Base-by-base conservation (phyloP, 2,329 filamentous ascomycete genomes). In the Raffaelea arxii region DNA sequence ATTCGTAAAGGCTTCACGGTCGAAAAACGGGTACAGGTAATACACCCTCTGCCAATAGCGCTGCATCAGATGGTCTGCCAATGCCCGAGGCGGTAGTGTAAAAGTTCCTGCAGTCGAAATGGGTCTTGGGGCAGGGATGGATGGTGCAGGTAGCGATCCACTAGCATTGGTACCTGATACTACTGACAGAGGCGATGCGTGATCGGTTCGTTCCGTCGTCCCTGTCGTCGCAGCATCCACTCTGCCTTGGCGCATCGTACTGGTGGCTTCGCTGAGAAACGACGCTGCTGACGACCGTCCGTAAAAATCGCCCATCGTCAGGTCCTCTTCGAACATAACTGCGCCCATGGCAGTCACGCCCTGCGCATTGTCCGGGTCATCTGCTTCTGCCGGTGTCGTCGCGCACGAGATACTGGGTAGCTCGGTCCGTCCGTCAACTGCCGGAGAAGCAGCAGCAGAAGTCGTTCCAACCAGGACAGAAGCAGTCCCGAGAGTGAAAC, bases 11-110 rank as follows among this genome's bases (percentile, higher is more conserved):
- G 60, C 60, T 0, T 59, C 57, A 4, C 62, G 58, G 53, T 71
- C 62, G 44, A 71, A 65, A 46, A 69, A 65, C 0, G 69, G 69
- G 44, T 69, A 70, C 10, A 71, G 55, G 51, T 62, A 67, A 48
- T 64, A 65, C 1, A 71, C 56, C 9, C 59, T 53, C 14, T 64
- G 54, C 50, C 62, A 69, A 44, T 64, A 72, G 16, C 59, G 58
- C 4, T 60, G 50, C 3, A 71, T 36, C 2, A 71, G 56, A 32
- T 67, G 61, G 49, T 71, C 67, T 30, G 65, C 65, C 6, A 70
- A 47, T 3, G 57, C 49, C 2, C 68, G 62, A 1, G 68, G 65
- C 1, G 68, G 68, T 0, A 70, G 22, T 2, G 44, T 25, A 16
- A 49, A 49, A 5, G 37, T 45, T 36, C 46, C 47, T 4, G 46